phyloP scores from a whole-genome alignment of 1,139 yeast genomes.

The Hemisphaericaspora xylofermentans region DNA sequence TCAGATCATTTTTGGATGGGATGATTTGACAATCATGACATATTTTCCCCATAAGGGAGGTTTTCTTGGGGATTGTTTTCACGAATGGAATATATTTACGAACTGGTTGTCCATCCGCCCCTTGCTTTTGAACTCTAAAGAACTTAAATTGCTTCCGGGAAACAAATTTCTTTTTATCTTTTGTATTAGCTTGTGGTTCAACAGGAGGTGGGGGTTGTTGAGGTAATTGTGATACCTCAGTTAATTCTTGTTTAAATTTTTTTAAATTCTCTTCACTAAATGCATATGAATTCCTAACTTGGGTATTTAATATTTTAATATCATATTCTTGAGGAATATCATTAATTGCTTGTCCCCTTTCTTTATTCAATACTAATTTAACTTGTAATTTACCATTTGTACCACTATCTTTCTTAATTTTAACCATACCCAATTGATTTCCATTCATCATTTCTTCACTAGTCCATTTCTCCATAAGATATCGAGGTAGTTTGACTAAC shows the following conservation, averaged over 20 bases:
- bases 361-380: conserved; percentile 53
- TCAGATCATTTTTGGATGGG: conserved; percentile 72
- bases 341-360: conserved; percentile 23
- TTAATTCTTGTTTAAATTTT: conserved; percentile 59
- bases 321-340: conserved; percentile 83
- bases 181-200: conserved; percentile 27
- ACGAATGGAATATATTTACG: conserved; percentile 66
- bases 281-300: conserved; percentile 82
- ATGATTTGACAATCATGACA: conserved; percentile 89
- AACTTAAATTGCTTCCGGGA: conserved; percentile 22
- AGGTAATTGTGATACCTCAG: conserved; percentile 51
- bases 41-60: conserved; percentile 81
- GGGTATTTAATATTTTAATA: conserved; percentile 70
- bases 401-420: conserved; percentile 50
- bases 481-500: conserved; percentile 88
- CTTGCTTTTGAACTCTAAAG: conserved; percentile 29
- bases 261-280: conserved; percentile 85
- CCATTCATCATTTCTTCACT: conserved; percentile 65
- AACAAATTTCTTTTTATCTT: conserved; percentile 29
- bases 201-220: conserved; percentile 49
- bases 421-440: conserved; percentile 76
- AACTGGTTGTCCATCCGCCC: conserved; percentile 20
- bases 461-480: conserved; percentile 81
- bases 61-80: conserved; percentile 81
- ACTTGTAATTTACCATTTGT: conserved; percentile 52